Conservation (phyloP, 768 basidiomycete genomes). For the Calocera cornea region DNA sequence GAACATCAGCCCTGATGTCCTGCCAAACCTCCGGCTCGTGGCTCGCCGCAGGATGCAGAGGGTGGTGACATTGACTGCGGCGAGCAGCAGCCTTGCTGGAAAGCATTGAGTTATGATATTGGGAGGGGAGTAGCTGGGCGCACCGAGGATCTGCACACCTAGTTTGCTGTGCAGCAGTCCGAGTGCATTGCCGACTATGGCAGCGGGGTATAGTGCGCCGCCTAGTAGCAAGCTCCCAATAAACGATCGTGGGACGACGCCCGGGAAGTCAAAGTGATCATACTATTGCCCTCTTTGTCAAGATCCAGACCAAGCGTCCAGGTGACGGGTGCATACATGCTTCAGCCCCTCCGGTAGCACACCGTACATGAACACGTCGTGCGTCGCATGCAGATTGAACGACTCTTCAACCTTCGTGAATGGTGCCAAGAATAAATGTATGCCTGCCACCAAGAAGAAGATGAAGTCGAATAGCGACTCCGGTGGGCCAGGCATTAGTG, state of each 20-base stretch:
- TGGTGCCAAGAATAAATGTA: slow-evolving; percentile 64
- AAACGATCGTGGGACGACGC: slow-evolving; percentile 81
- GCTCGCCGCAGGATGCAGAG: slow-evolving; percentile 53
- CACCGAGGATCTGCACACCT: slow-evolving; percentile 58
- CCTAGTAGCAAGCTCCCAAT: slow-evolving; percentile 61
- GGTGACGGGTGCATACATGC: slow-evolving; percentile 29
- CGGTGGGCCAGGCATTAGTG: not conserved
- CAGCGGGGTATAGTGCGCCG: slow-evolving; percentile 38
- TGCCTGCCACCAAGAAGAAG: slow-evolving; percentile 8
- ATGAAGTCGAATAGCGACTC: slow-evolving; percentile 7
- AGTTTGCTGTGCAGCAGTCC: slow-evolving; percentile 43
- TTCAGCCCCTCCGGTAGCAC: slow-evolving; percentile 29
- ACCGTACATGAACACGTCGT: slow-evolving; percentile 78
- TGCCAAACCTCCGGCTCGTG: slow-evolving; percentile 51
- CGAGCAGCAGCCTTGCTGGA: slow-evolving; percentile 61
- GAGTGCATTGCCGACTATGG: slow-evolving; percentile 30
- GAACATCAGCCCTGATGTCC: slow-evolving; percentile 43
- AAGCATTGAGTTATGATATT: not conserved
- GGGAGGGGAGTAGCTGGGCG: slow-evolving; percentile 17
- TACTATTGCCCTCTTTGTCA: slow-evolving; percentile 40
- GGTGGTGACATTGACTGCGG: slow-evolving; percentile 46
- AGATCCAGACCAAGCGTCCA: not conserved
- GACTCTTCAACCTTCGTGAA: slow-evolving; percentile 97
- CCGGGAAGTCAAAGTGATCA: slow-evolving; percentile 80
- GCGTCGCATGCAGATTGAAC: slow-evolving; percentile 83